Percentiles rank a stretch among this genome's conserved stretches.
Conservation (phyloP, 1,284 basidiomycete genomes). For the Ceratobasidium sp. region DNA sequence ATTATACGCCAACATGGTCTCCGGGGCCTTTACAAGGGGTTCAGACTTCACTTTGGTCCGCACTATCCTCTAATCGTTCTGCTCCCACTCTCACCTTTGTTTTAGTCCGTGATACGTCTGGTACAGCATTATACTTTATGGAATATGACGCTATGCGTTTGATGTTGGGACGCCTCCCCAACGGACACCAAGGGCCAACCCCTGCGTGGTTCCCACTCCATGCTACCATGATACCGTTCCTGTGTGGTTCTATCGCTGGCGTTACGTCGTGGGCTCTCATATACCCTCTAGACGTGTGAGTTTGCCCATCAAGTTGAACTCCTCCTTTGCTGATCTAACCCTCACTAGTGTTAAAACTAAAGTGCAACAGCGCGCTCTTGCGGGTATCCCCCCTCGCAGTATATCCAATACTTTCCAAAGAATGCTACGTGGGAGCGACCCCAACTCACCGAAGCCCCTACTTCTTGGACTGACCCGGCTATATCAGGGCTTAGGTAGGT, state of each 20-base stretch:
- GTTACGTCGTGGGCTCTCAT: slow-evolving; percentile 89
- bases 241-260: slow-evolving; percentile 86
- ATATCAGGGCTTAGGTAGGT: slow-evolving; percentile 81
- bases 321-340: slow-evolving; percentile 20
- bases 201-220: slow-evolving; percentile 85
- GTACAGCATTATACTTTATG: slow-evolving; percentile 87
- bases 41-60: slow-evolving; percentile 82
- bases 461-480: slow-evolving; percentile 78
- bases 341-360: slow-evolving; percentile 87
- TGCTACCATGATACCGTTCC: slow-evolving; percentile 81
- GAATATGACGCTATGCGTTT: slow-evolving; percentile 89
- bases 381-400: slow-evolving; percentile 76
- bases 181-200: slow-evolving; percentile 79
- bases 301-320: slow-evolving; percentile 43
- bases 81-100: background rate
- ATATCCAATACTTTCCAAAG: slow-evolving; percentile 80
- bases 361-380: slow-evolving; percentile 88
- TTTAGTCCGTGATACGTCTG: slow-evolving; percentile 81
- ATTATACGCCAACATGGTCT: slow-evolving; percentile 72
- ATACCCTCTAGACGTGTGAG: slow-evolving; percentile 86
- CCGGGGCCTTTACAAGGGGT: slow-evolving; percentile 84
- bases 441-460: slow-evolving; percentile 75
- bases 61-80: background rate
- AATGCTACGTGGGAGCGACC: slow-evolving; percentile 83
- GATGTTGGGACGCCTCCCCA: slow-evolving; percentile 75